Base-by-base conservation (phyloP, 768 basidiomycete species). In the Lactarius trivialis region DNA sequence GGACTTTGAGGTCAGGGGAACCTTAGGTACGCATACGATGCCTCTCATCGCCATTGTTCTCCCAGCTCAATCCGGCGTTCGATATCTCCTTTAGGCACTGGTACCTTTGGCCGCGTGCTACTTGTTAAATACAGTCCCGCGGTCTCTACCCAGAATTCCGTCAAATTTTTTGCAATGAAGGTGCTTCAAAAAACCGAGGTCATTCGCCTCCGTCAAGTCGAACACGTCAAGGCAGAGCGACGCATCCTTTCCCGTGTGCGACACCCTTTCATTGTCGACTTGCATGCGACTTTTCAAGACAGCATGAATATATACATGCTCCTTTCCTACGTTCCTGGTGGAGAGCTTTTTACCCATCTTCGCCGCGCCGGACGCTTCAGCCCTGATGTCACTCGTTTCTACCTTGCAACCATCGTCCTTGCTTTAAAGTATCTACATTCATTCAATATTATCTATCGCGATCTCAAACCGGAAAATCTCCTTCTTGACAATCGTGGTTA, bases 401-500 rank as follows among this genome's bases (percentile, higher is more conserved):
- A 98, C 76, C 85, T 96, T 65, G 95, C 96, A 34, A 94, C 91
- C 64, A 96, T 98, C 72, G 85, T 97, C 70, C 85, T 98, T 62
- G 97, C 95, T 36, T 81, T 98, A 68, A 92, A 91, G 76, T 95
- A 96, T 68, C 80, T 98, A 6, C 97, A 98, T 73, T 88, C 88
- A 15, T 92, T 90, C 76, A 94, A 98, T 78, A 96, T 99, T 74
- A 93, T 98, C 70, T 98, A 98, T 75, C 92, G 96, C 49, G 96
- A 98, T 75, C 83, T 99, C 68, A 98, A 99, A 74, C 97, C 97
- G 17, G 97, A 99, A 75, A 99, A 99, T 70, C 84, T 99, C n/a
- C 83, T 99, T 41, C 79, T 99, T 57, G 97, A 97, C 71, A 85
- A 90, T 24, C 84, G 88, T 41, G 97, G 97, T 6, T 98, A 98